Evolutionary conservation across 1,284 basidiomycete species (phyloP), one percentile per base, ranked within the genome.

Genomic region (Trametes hirsuta): DNA sequence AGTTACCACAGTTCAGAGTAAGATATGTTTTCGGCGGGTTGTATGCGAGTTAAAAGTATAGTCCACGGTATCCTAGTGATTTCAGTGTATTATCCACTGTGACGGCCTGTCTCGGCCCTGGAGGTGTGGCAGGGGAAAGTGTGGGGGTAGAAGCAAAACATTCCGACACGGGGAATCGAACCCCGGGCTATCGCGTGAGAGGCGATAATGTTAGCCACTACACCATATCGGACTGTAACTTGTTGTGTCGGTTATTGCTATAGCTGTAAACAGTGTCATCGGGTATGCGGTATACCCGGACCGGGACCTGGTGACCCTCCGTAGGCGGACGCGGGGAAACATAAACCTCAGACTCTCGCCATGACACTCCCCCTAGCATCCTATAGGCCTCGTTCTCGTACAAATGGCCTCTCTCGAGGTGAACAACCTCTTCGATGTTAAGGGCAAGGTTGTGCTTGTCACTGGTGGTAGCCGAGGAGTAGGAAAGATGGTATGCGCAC

Each of bases 401-500:
- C 11, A 21, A 42, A 83, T 81, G 79, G 71, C 66, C 63, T 75
- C 78, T 12, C 74, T 82, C 36, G 70, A 78, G 52, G 63, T 73
- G 10, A 65, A 72, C n/a, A 78, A 74, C 25, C 73, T 89, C 25
- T 90, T 90, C 72, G 69, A 76, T 54, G 85, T 89, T 57, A 75
- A 80, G 51, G 83, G 76, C 47, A 90, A 88, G 69, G 81, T 88
- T 4, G 84, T 85, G 1, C 76, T 90, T 37, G 79, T 89, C 39
- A 90, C 87, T 0, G 89, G 88, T n/a, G 88, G 88, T n/a, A 87
- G 84, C 44, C 76, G 85, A 56, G 87, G 87, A 25, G 83, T 89
- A 47, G 86, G 87, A 25, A 88, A 86, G 76, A 87, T 87, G 86
- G 86, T 85, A 53, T 61, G 81, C 73, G 22, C 18, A 37, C 37